Evolutionary conservation across 2,329 filamentous ascomycete species (phyloP), one percentile per base, ranked within the genome.

Genomic region (Apiospora rasikravindrae): DNA sequence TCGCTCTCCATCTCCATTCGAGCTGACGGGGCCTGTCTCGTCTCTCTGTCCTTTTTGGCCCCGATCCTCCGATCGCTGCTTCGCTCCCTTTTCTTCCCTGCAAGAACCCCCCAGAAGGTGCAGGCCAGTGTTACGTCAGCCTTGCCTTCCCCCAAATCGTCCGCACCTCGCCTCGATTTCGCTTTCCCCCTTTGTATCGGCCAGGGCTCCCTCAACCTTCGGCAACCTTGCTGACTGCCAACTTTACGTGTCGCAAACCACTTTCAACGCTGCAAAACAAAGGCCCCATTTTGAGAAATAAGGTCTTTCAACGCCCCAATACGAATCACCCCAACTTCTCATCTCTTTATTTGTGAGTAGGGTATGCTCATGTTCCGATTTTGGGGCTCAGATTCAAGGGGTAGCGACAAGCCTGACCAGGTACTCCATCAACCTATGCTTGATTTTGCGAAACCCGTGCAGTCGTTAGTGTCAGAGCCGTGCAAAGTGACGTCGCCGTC

Each of bases 361-460:
- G 81, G 81, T 81, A 83, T 85, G 83, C 84, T 85, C 83, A 91
- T 91, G 89, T 90, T 91, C 82, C 86, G 87, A 77, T 88, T 90
- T 79, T 91, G 88, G 88, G 84, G 85, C 78, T 85, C 87, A 77
- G 89, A 90, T 78, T 83, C 86, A 75, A 85, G 86, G 86, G 87
- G 86, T 86, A 87, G 85, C 83, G 88, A 90, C 72, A 86, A 84
- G 81, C 81, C 83, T 75, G 79, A 85, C 78, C 82, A 84, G 76
- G 80, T 81, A 75, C 47, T 69, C 47, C 68, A 82, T 74, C 79
- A 83, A 76, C 83, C 83, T 75, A 85, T 83, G 78, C 78, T 80
- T 72, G 76, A 80, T 73, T 80, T 79, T 74, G 76, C 76, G 70
- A 80, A 79, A 76, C 78, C 81, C 76, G 73, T 78, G 57, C 77